Conservation (phyloP, 768 basidiomycete genomes). For the Kwoniella shandongensis region DNA sequence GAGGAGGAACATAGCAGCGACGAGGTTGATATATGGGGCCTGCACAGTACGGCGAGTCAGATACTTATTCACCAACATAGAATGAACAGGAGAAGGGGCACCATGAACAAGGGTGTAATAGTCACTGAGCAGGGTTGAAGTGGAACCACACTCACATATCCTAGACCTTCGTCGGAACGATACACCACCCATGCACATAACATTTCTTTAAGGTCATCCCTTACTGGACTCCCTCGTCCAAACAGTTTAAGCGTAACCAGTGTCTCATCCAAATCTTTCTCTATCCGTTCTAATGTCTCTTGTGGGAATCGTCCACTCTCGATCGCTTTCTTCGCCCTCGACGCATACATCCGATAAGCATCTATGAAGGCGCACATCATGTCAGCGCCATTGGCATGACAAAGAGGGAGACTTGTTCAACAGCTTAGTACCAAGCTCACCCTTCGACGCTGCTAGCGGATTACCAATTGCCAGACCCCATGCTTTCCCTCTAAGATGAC, state of each 20-base stretch:
- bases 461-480: constrained; percentile 51
- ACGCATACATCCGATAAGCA: constrained; percentile 37
- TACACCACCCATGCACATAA: constrained; percentile 51
- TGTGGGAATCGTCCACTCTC: constrained; percentile 44
- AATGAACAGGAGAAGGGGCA: no score
- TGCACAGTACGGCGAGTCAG: constrained; percentile 3
- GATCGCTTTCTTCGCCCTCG: constrained; percentile 40
- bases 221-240: constrained; percentile 41
- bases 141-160: constrained; percentile 43
- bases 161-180: constrained; percentile 47
- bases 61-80: not conserved
- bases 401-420: no score
- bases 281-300: constrained; percentile 39
- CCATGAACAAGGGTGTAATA: no score
- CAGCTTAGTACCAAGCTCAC: constrained; percentile 18
- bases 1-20: constrained; percentile 50
- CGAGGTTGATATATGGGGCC: constrained; percentile 46
- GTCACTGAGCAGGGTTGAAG: no score
- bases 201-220: constrained; percentile 47
- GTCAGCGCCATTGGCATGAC: not conserved
- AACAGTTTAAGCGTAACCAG: constrained; percentile 43
- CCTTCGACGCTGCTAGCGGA: constrained; percentile 46
- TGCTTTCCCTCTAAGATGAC: constrained; percentile 49
- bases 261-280: constrained; percentile 40
- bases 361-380: constrained; percentile 22